Conservation (phyloP, 164 flowering plant genomes). For the Vitis vinifera region ASM3070453v1 NC_081817.1:28285501-28286000, state of each 20-base stretch:
- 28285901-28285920: too few species aligned
- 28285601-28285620: slow-evolving; percentile 10
- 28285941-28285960: too few species aligned
- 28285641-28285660: slow-evolving; percentile 61
- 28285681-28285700: slow-evolving; percentile 74
- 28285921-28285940: too few species aligned
- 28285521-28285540: slow-evolving; percentile 12
- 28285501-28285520: slow-evolving; percentile 60
- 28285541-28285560: slow-evolving; percentile 3
- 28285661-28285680: slow-evolving; percentile 85
- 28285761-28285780: slow-evolving; percentile 67
- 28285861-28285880: too few species aligned
- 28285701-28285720: slow-evolving; percentile 96
- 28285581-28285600: background rate
- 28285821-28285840: slow-evolving; percentile 39
- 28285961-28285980: too few species aligned
- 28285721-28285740: slow-evolving; percentile 58
- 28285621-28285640: slow-evolving; percentile 63
- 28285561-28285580: slow-evolving; percentile 10
- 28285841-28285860: too few species aligned
- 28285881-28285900: too few species aligned
- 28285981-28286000: too few species aligned
- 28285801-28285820: slow-evolving; percentile 28
- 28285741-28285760: slow-evolving; percentile 56
- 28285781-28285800: slow-evolving; percentile 32